Percentiles rank a stretch among this genome's conserved stretches.
These are phyloP conservation scores for Penicillium sp. DNA, from an alignment of 2,329 filamentous ascomycete species.

Conservation along the genomic window DNA sequence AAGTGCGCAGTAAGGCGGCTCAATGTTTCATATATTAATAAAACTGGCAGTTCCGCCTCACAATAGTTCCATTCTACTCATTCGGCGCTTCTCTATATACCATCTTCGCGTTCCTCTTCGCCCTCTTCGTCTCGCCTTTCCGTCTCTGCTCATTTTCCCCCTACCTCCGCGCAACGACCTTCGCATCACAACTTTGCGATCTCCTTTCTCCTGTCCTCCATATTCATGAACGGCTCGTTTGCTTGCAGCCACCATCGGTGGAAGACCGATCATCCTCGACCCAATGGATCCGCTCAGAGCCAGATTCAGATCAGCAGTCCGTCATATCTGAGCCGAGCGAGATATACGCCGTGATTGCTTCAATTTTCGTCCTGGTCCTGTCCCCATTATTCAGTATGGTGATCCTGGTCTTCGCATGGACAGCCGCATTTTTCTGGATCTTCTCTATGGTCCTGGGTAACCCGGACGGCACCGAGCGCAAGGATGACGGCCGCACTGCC, in stretches of 20 bases:
- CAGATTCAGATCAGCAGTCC: constrained; percentile 29
- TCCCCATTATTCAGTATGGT: constrained; percentile 58
- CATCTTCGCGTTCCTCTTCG: constrained; percentile 50
- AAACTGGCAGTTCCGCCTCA: constrained; percentile 50
- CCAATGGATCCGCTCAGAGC: constrained; percentile 43
- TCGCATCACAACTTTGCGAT: constrained; percentile 51
- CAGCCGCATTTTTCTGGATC: constrained; percentile 61
- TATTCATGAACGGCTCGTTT: constrained; percentile 42
- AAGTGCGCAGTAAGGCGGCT: constrained; percentile 6
- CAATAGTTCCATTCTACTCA: constrained; percentile 54
- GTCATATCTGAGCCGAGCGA: constrained; percentile 29
- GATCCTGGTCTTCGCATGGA: constrained; percentile 58
- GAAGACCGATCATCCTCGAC: constrained; percentile 26
- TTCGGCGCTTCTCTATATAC: constrained; percentile 55
- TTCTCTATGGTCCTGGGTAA: constrained; percentile 61
- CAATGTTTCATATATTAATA: constrained; percentile 9
- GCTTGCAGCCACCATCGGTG: constrained; percentile 21
- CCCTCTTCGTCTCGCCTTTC: constrained; percentile 53
- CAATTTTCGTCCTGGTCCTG: constrained; percentile 54
- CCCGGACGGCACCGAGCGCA: constrained; percentile 58
- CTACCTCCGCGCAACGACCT: constrained; percentile 45
- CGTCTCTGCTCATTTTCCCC: constrained; percentile 50
- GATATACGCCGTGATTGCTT: constrained; percentile 36
- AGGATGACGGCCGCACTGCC: constrained; percentile 60
- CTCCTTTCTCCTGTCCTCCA: constrained; percentile 55